Evolutionary conservation across 345 rosid species (phyloP), one percentile per base, ranked within the genome.

Genomic region (Trapa incisa): DNA sequence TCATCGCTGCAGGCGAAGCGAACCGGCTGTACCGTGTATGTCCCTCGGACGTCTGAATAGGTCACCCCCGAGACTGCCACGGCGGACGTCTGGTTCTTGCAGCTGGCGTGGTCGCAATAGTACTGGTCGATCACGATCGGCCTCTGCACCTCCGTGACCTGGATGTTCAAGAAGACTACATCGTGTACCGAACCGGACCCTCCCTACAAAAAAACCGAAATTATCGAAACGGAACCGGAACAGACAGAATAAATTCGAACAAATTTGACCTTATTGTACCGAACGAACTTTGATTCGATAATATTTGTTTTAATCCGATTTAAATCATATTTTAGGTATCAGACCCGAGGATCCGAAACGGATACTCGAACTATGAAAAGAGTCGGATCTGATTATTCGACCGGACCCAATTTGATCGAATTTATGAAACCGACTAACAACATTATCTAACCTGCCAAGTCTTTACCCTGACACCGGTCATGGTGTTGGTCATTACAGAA

Each of bases 71-170:
- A 85, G 52, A 92, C 76, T 37, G 81, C 85, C 66, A 92, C 95
- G 41, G 96, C 91, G 2, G 96, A 89, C 43, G 88, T 78, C 72
- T 81, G 71, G 58, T 88, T 89, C 65, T 61, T 74, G 82, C 96
- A 92, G 38, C 73, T 78, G 60, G 84, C 61, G 52, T 75, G 74
- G 57, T 83, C 86, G 61, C 93, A 87, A 73, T 87, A 89, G 80
- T 75, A 92, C 75, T 92, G 98, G 74, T 92, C 96, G 6, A 92
- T 92, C 73, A 92, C 56, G 10, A 92, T 92, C 4, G 96, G 96
- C 37, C 68, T 80, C 65, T 81, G 71, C 47, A 89, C 98, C 47
- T 80, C 76, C 0, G 80, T 79, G 64, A 87, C 89, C 78, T 85
- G 86, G 68, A 89, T 82, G 79, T 92, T 80, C 65, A 91, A 88